phyloP scores from a whole-genome alignment of 495 filamentous ascomycete genomes.

The Bacidia rubella region DNA sequence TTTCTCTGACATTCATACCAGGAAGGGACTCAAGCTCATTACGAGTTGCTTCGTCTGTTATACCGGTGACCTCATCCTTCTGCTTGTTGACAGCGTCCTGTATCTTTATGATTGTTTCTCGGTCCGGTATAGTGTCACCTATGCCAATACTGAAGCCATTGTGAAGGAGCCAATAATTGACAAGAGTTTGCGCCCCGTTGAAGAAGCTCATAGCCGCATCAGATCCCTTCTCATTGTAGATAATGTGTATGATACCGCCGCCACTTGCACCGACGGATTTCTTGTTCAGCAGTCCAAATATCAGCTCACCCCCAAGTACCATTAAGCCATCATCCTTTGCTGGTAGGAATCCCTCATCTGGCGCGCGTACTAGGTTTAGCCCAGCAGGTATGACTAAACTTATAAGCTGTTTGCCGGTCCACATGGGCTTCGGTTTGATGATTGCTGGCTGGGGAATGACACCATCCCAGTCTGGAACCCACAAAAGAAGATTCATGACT shows the following conservation, averaged over 20 bases:
- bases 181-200: slow-evolving; percentile 82
- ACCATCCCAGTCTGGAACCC: slow-evolving; percentile 96
- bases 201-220: slow-evolving; percentile 86
- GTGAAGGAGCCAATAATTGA: slow-evolving; percentile 97
- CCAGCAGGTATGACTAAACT: slow-evolving; percentile 82
- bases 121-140: slow-evolving; percentile 92
- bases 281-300: slow-evolving; percentile 84
- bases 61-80: slow-evolving; percentile 62
- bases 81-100: slow-evolving; percentile 61
- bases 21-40: slow-evolving; percentile 79
- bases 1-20: slow-evolving; percentile 96
- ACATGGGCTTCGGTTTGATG: slow-evolving; percentile 75
- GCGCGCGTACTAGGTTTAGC: slow-evolving; percentile 59
- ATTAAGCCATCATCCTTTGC: slow-evolving; percentile 67
- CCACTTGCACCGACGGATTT: slow-evolving; percentile 81
- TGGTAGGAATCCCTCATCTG: slow-evolving; percentile 45
- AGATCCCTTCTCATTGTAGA: slow-evolving; percentile 85
- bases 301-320: slow-evolving; percentile 73
- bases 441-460: slow-evolving; percentile 85
- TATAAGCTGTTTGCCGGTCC: slow-evolving; percentile 98
- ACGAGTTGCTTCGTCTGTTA: slow-evolving; percentile 64
- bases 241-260: slow-evolving; percentile 85
- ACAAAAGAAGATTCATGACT: slow-evolving; percentile 90
- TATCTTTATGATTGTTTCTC: slow-evolving; percentile 65
- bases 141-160: slow-evolving; percentile 97